A percentile compares a stretch with the other conserved stretches of the same genome.
These are phyloP conservation scores for Ophiostoma piceae DNA, from an alignment of 2,329 filamentous ascomycete species.

Conservation along the genomic window DNA sequence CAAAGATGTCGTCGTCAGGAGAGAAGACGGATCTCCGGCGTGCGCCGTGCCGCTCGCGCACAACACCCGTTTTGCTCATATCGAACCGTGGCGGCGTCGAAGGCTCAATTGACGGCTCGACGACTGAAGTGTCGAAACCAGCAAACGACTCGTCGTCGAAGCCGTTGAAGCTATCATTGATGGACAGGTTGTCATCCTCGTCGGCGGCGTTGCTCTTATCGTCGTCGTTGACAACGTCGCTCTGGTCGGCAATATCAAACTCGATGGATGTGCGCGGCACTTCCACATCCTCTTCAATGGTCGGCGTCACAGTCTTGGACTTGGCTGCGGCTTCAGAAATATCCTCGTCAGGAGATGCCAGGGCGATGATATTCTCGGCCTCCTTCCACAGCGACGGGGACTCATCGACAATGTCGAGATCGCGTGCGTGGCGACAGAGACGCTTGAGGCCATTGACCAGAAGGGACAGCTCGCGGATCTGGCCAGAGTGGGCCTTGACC, in stretches of 20 bases:
- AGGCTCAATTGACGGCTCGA: not conserved
- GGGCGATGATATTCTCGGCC: slow-evolving; percentile 78
- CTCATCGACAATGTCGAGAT: slow-evolving; percentile 60
- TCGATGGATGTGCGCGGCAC: slow-evolving; percentile 36
- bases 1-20: slow-evolving; percentile 63
- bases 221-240: slow-evolving; percentile 32
- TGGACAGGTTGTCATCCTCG: slow-evolving; percentile 39
- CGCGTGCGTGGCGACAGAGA: slow-evolving; percentile 63
- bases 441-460: slow-evolving; percentile 80
- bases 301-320: slow-evolving; percentile 26
- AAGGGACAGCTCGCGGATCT: slow-evolving; percentile 73
- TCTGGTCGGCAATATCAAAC: slow-evolving; percentile 35
- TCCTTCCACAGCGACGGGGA: slow-evolving; percentile 66
- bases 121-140: slow-evolving; percentile 32
- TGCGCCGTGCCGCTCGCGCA: slow-evolving; percentile 49
- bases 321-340: slow-evolving; percentile 27
- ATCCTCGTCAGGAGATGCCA: slow-evolving; percentile 67
- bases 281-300: slow-evolving; percentile 29
- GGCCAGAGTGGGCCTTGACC: slow-evolving; percentile 76
- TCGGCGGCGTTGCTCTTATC: slow-evolving; percentile 24
- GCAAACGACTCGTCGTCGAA: slow-evolving; percentile 42
- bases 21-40: slow-evolving; percentile 59
- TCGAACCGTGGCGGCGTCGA: slow-evolving; percentile 30
- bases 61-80: slow-evolving; percentile 48
- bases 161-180: slow-evolving; percentile 46